Evolutionary conservation across 2,329 filamentous ascomycete genomes (phyloP).

Genomic region (Neodidymelliopsis sp.): DNA sequence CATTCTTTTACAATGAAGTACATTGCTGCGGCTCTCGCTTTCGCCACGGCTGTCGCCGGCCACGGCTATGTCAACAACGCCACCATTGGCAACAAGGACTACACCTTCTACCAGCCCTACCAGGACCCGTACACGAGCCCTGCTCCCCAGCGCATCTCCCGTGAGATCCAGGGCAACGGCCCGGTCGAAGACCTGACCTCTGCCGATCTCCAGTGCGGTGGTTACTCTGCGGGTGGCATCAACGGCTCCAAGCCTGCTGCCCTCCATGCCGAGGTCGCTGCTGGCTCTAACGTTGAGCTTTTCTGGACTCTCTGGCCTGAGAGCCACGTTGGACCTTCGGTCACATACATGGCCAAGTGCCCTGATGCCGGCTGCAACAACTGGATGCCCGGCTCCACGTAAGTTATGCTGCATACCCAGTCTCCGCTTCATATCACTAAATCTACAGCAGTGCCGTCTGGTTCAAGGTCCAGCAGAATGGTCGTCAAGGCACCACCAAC

Average conservation of each 20-base stretch:
- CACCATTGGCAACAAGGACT: constrained; percentile 42
- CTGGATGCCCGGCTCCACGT: constrained; percentile 56
- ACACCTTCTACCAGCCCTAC: constrained; percentile 48
- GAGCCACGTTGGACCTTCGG: constrained; percentile 60
- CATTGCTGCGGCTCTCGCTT: constrained; percentile 35
- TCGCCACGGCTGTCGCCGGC: constrained; percentile 40
- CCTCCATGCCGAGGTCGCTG: constrained; percentile 61
- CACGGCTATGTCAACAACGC: constrained; percentile 49
- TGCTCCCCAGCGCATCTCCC: constrained; percentile 62
- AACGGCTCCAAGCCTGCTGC: constrained; percentile 61
- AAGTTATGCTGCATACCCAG: constrained; percentile 32
- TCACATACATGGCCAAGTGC: constrained; percentile 69
- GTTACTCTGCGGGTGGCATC: constrained; percentile 58
- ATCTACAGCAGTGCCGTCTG: constrained; percentile 54
- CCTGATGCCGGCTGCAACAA: constrained; percentile 60
- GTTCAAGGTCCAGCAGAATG: constrained; percentile 63
- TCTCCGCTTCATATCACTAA: constrained; percentile 11
- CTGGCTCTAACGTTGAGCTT: constrained; percentile 62
- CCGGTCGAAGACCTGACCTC: constrained; percentile 62
- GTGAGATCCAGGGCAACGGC: constrained; percentile 65
- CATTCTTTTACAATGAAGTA: constrained; percentile 41
- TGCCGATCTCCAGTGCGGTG: constrained; percentile 65
- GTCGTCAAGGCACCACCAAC: constrained; percentile 59
- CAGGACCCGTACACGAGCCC: constrained; percentile 44
- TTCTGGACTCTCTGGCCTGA: constrained; percentile 61